phyloP scores from a whole-genome alignment of 2,329 filamentous ascomycete species.

The Madurella mycetomatis region DNA sequence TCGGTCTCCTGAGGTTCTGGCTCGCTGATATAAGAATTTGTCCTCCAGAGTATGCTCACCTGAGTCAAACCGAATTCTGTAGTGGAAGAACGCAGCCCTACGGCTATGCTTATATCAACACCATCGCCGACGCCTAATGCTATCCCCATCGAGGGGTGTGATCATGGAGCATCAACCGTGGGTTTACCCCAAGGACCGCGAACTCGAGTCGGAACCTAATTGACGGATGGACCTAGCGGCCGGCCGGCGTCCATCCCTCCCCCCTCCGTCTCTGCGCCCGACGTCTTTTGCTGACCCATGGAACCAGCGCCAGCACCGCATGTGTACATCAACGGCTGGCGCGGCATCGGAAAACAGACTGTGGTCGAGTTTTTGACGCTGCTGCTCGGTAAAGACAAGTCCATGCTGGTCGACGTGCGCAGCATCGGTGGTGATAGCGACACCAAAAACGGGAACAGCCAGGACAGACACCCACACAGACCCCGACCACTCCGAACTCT shows the following conservation, averaged over 20 bases:
- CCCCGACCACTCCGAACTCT: constrained; percentile 16
- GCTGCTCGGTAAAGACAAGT: constrained; percentile 30
- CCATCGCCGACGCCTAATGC: neutral
- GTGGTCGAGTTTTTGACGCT: constrained; percentile 31
- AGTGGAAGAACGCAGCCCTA: neutral
- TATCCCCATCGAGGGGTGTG: neutral
- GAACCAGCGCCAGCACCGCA: constrained; percentile 25
- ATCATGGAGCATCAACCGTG: neutral
- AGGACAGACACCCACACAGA: neutral
- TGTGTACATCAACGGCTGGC: constrained; percentile 34
- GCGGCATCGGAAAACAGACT: constrained; percentile 31
- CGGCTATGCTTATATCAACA: neutral
- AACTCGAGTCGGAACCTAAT: neutral
- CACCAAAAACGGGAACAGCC: neutral
- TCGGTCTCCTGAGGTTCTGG: neutral
- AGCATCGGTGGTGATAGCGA: constrained; percentile 10
- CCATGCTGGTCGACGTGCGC: constrained; percentile 26
- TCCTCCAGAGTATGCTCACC: neutral
- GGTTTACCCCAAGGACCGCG: neutral
- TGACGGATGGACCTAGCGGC: neutral
- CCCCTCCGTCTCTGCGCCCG: constrained; percentile 5
- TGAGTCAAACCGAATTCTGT: neutral
- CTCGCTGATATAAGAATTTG: neutral
- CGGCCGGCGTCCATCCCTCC: constrained; percentile 9
- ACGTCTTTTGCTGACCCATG: constrained; percentile 20